A percentile compares a stretch with the other conserved stretches of the same genome.
Evolutionary conservation across 768 basidiomycete species (phyloP).

Genomic region (Tulasnella sp.): DNA sequence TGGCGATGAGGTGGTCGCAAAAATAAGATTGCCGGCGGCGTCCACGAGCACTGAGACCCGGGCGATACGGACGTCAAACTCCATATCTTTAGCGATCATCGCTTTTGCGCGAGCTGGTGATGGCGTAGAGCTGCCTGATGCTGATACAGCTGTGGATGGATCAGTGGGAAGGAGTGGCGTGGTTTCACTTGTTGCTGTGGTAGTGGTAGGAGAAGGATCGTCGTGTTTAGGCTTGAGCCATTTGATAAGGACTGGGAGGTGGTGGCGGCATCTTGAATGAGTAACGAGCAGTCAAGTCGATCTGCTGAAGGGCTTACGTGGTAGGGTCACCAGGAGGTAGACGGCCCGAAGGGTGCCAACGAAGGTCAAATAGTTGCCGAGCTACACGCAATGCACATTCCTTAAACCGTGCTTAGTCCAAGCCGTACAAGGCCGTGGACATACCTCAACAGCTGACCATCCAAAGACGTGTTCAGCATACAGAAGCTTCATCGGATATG

Average conservation of each 20-base stretch:
- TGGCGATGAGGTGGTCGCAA: neutral
- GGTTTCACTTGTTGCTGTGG: neutral
- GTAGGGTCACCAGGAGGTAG: slow-evolving; percentile 10
- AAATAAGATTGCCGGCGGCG: neutral
- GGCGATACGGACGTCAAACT: slow-evolving; percentile 15
- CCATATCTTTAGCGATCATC: neutral
- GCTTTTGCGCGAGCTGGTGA: neutral
- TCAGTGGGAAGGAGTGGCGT: neutral
- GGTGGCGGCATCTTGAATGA: neutral
- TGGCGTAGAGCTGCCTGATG: neutral
- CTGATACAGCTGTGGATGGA: neutral
- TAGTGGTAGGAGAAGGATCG: neutral
- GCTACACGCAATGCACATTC: neutral
- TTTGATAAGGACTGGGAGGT: slow-evolving; percentile 13
- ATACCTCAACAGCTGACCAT: slow-evolving; percentile 11
- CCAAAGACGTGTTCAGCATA: slow-evolving; percentile 48
- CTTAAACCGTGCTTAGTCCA: neutral
- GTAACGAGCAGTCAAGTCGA: neutral
- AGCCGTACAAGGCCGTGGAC: neutral
- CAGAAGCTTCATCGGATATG: slow-evolving; percentile 65
- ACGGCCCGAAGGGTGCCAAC: slow-evolving; percentile 9
- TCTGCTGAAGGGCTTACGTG: slow-evolving; percentile 1
- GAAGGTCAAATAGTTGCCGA: slow-evolving; percentile 14
- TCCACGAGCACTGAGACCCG: slow-evolving; percentile 9
- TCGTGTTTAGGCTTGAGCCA: slow-evolving; percentile 14